phyloP scores from a whole-genome alignment of 441 rosid genomes.

The Aleurites moluccanus region DNA sequence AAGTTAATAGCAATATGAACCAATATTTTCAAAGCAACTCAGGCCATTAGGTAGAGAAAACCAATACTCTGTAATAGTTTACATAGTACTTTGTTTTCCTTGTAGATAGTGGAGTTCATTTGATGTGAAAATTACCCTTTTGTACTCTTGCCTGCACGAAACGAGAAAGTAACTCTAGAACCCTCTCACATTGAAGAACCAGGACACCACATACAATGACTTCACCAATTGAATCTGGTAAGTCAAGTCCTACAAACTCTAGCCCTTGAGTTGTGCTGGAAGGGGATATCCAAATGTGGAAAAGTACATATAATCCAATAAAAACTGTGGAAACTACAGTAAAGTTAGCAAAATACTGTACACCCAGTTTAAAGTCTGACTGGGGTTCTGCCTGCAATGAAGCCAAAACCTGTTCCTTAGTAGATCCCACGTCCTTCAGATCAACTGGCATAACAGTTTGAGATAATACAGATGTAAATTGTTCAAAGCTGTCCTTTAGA shows the following conservation, averaged over 20 bases:
- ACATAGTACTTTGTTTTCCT: background rate
- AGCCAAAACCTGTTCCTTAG: constrained; percentile 83
- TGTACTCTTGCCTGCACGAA: constrained; percentile 85
- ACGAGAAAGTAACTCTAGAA: constrained; percentile 61
- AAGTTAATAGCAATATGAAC: constrained; percentile 1
- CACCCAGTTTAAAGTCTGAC: constrained; percentile 83
- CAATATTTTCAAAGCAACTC: background rate
- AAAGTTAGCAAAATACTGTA: constrained; percentile 81
- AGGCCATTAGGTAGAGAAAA: constrained; percentile 7
- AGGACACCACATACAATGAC: constrained; percentile 75
- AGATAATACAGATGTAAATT: constrained; percentile 55
- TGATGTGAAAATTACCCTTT: constrained; percentile 48
- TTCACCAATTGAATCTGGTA: constrained; percentile 97
- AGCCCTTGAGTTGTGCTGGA: constrained; percentile 78
- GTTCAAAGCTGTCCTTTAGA: constrained; percentile 77
- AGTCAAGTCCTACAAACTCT: constrained; percentile 90
- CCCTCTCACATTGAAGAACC: constrained; percentile 81
- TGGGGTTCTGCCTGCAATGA: constrained; percentile 77
- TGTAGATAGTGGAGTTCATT: background rate
- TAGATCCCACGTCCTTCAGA: constrained; percentile 69
- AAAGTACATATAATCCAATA: constrained; percentile 64
- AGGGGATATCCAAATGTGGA: constrained; percentile 66
- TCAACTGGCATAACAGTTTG: constrained; percentile 75
- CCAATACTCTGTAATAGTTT: background rate
- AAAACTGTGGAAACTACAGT: constrained; percentile 69